Evolutionary conservation across 1,284 basidiomycete species (phyloP), one percentile per base, ranked within the genome.

Genomic region (Irpex sp.): DNA sequence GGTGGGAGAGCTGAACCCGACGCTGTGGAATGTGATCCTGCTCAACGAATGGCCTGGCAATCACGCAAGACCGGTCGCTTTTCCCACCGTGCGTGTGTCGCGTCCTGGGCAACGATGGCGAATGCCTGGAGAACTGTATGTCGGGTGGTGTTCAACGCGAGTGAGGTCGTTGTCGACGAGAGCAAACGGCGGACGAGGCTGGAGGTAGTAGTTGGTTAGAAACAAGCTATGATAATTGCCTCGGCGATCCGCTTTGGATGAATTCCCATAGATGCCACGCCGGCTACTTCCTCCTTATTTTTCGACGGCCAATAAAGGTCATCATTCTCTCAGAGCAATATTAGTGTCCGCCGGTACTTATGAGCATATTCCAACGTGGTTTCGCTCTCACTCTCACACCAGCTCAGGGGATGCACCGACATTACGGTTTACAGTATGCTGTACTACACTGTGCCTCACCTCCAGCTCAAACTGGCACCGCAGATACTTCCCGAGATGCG

Each of bases 1-100:
- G 62, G 64, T 65, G 64, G 56, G 64, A 65, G 64, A 57, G 44
- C 61, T 51, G 58, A 65, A 61, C 64, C 64, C 64, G 61, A 62
- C 54, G 64, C 26, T 62, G 38, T 52, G 63, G 62, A 62, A 57
- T 51, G 59, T 17, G 58, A 59, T 57, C 17, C 15, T 34, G 26
- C 7, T 11, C 8, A 21, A 38, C n/a, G 13, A 36, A 44, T 38
- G 19, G 37, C 13, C n/a, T 36, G 19, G 57, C 26, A 56, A 36
- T 56, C 26, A 34, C 21, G 26, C 19, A 19, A 34, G 34, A 13
- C 51, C 21, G n/a, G 51, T 9, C 19, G 9, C 5, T 26, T 36
- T 56, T 56, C 34, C 9, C 54, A 36, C 11, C 49, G 11, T 17
- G 49, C 8, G n/a, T 19, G 8, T 52, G n/a, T 17, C 49, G 17